Conservation (phyloP, 768 basidiomycete species). For the Lactifluus echinatus region DNA sequence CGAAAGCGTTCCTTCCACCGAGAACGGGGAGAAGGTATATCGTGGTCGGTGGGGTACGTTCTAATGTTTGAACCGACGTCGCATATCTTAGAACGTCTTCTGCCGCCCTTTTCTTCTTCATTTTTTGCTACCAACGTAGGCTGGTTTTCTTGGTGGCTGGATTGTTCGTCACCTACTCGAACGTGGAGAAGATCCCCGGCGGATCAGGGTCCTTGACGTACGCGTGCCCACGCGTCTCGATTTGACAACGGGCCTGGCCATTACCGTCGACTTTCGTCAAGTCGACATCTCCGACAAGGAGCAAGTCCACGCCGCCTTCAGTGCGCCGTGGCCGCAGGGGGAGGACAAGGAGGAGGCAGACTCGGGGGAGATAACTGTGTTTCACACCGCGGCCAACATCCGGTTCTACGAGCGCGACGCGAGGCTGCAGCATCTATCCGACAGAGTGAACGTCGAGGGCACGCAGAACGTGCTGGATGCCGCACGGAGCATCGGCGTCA, state of each 20-base stretch:
- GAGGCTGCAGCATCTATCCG: conserved; percentile 44
- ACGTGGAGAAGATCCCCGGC: conserved; percentile 59
- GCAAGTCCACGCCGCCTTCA: conserved; percentile 54
- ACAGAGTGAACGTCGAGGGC: conserved; percentile 55
- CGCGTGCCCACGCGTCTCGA: conserved; percentile 51
- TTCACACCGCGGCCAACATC: conserved; percentile 72
- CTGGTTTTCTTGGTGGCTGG: conserved; percentile 74
- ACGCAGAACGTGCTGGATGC: conserved; percentile 61
- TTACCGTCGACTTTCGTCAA: conserved; percentile 47
- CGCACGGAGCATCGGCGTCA: conserved; percentile 44
- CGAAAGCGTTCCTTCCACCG: conserved; percentile 45
- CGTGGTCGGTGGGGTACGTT: conserved; percentile 62
- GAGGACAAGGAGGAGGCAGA: not conserved
- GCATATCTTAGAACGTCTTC: no score
- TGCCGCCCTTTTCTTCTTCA: not conserved
- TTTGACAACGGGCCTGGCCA: conserved; percentile 42
- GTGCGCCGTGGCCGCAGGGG: conserved; percentile 46
- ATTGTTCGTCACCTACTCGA: conserved; percentile 58
- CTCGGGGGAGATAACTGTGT: conserved; percentile 49
- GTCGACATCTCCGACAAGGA: conserved; percentile 48
- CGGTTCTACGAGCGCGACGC: conserved; percentile 64
- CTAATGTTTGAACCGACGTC: not conserved
- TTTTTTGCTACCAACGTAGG: conserved; percentile 29
- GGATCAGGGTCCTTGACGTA: conserved; percentile 61
- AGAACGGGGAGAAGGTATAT: conserved; percentile 71